phyloP scores from a whole-genome alignment of 2,329 filamentous ascomycete genomes.

The Cadophora sp. region DNA sequence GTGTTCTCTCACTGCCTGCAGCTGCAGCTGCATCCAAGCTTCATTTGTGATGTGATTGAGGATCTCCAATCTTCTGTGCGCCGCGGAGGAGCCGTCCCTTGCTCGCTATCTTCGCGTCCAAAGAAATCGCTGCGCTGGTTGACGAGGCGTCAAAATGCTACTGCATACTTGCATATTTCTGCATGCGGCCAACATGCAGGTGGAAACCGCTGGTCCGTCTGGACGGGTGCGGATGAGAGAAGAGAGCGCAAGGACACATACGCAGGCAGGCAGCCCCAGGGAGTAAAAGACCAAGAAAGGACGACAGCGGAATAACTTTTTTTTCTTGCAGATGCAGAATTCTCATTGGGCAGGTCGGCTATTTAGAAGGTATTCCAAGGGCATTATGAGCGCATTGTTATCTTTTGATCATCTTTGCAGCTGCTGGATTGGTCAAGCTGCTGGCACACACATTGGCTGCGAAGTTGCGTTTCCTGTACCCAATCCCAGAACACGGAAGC shows the following conservation, averaged over 20 bases:
- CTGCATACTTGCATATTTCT: conserved; percentile 14
- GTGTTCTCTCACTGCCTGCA: neutral
- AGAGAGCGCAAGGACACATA: conserved; percentile 13
- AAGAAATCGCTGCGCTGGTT: neutral
- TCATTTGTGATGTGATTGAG: conserved; percentile 12
- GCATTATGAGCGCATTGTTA: neutral
- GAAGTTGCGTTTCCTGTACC: neutral
- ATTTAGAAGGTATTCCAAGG: no score
- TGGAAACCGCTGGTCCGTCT: conserved; percentile 14
- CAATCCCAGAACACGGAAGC: neutral
- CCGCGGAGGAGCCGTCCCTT: conserved; percentile 21
- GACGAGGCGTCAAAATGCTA: conserved; percentile 2
- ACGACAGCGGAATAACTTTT: neutral
- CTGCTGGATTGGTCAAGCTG: conserved; percentile 4
- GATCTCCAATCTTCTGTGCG: conserved; percentile 24
- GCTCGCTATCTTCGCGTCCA: conserved; percentile 16
- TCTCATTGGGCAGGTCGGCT: conserved; percentile 2
- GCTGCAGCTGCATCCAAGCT: conserved; percentile 4
- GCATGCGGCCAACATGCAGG: neutral
- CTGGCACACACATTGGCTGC: neutral
- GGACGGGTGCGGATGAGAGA: conserved; percentile 11
- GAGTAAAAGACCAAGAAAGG: conserved; percentile 7
- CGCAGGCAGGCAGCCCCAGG: no score
- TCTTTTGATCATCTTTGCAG: conserved; percentile 2
- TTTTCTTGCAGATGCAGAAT: conserved; percentile 16